Evolutionary conservation across 305 asterid species (phyloP), one percentile per base, ranked within the genome.

Genomic region (Solanum hybrid): DNA sequence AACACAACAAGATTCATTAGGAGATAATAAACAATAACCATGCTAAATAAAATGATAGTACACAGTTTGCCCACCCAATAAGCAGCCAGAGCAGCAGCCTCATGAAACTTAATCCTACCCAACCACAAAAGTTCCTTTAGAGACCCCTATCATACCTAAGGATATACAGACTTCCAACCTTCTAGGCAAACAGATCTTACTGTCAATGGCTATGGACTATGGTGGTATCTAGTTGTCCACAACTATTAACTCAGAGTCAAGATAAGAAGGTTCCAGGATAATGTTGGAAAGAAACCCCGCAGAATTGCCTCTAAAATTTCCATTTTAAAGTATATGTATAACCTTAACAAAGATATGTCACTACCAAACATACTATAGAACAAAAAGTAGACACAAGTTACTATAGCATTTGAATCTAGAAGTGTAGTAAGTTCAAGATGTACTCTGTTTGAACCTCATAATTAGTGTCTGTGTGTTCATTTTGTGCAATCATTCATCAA

Each of bases 21-120:
- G 33, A 61, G 88, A 86, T 32, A 61, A 86, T 86, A 65, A 86
- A 86, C 24, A 24, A 86, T 86, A 86, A 32, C 20, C 39, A 38
- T 41, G 70, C 78, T 86, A 86, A 57, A 86, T 61, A 29, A 61
- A 86, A 86, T 61, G 32, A n/a, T 86, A 9, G 14, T 10, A 61
- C 78, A 86, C 33, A 86, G 88, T 86, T 61, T 61, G 88, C 88
- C 76, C 78, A 61, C 77, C 38, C 88, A 6, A 85, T 85, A 61
- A 31, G 88, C 76, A 51, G 72, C 77, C 76, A 51, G 5, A 83
- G 88, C 51, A 57, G 78, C 78, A 86, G 68, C 76, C 78, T 11
- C 7, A 0, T 61, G 51, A 61, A 51, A 86, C 78, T 61, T 86
- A 22, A 57, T 57, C 32, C 51, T 57, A 85, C 33, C 32, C 51